These are phyloP conservation scores for Podospora australis DNA, from an alignment of 495 filamentous ascomycete species.

Conservation along the genomic window DNA sequence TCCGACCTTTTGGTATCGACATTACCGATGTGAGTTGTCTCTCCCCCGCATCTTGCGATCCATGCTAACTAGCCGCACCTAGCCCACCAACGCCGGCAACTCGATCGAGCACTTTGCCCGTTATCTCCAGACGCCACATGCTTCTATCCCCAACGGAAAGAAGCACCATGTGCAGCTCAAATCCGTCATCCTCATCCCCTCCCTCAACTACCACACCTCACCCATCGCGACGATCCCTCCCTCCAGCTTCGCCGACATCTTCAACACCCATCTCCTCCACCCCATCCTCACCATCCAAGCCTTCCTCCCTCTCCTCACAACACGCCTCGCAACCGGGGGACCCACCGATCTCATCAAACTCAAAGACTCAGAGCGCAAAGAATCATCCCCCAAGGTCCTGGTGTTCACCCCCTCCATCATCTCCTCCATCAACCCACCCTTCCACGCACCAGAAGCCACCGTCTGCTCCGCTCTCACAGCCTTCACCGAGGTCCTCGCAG, in stretches of 20 bases:
- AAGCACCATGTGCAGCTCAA: conserved; percentile 67
- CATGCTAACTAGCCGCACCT: conserved; percentile 19
- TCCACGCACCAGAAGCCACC: conserved; percentile 74
- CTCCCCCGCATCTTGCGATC: not conserved
- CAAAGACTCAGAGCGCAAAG: conserved; percentile 2
- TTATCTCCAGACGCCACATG: conserved; percentile 65
- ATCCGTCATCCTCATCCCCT: conserved; percentile 71
- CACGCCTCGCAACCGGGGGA: conserved; percentile 39
- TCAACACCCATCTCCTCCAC: conserved; percentile 89
- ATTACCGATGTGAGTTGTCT: conserved; percentile 57
- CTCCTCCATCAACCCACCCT: conserved; percentile 72
- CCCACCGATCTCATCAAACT: conserved; percentile 9
- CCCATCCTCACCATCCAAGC: conserved; percentile 80
- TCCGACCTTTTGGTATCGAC: conserved; percentile 76
- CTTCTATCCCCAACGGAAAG: conserved; percentile 62
- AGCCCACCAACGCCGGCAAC: conserved; percentile 45
- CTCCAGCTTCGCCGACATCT: conserved; percentile 74
- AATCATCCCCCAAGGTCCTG: conserved; percentile 53
- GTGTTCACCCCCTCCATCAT: conserved; percentile 82
- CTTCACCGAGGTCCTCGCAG: conserved; percentile 68
- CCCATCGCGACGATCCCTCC: conserved; percentile 78
- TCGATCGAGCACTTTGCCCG: conserved; percentile 59
- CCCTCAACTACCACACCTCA: conserved; percentile 62
- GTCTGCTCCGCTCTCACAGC: conserved; percentile 70
- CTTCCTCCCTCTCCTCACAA: conserved; percentile 74